These are phyloP conservation scores for Viridothelium virens DNA, from an alignment of 495 filamentous ascomycete genomes.

Conservation along the genomic window DNA sequence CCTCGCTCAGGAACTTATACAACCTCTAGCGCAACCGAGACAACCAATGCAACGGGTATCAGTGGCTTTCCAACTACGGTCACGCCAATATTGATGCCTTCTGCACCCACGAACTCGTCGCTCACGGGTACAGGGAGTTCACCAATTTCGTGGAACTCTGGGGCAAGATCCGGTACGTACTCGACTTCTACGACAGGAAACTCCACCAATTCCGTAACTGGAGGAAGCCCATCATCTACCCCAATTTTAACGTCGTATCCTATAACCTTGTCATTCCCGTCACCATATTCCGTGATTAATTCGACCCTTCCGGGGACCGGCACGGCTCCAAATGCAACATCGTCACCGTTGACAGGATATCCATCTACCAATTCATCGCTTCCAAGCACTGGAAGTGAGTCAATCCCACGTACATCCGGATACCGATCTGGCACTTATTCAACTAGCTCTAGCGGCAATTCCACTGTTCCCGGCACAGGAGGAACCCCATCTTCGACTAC, in stretches of 20 bases:
- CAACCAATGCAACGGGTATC: background rate
- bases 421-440: background rate
- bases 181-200: background rate
- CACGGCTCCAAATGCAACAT: background rate
- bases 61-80: background rate
- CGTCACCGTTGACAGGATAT: background rate
- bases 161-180: background rate
- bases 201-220: background rate
- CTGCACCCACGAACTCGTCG: background rate
- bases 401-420: background rate
- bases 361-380: background rate
- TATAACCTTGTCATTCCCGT: background rate
- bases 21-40: background rate
- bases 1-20: background rate
- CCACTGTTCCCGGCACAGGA: background rate
- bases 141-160: background rate
- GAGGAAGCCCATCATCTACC: background rate
- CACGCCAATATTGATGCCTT: background rate
- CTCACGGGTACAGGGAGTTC: background rate
- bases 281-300: background rate
- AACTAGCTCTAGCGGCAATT: background rate
- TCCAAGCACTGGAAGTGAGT: background rate
- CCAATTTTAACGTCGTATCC: background rate
- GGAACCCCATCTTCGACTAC: background rate
- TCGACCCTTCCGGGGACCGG: background rate